Evolutionary conservation across 1,284 basidiomycete species (phyloP), one percentile per base, ranked within the genome.

Genomic region (Tranzscheliella williamsii): DNA sequence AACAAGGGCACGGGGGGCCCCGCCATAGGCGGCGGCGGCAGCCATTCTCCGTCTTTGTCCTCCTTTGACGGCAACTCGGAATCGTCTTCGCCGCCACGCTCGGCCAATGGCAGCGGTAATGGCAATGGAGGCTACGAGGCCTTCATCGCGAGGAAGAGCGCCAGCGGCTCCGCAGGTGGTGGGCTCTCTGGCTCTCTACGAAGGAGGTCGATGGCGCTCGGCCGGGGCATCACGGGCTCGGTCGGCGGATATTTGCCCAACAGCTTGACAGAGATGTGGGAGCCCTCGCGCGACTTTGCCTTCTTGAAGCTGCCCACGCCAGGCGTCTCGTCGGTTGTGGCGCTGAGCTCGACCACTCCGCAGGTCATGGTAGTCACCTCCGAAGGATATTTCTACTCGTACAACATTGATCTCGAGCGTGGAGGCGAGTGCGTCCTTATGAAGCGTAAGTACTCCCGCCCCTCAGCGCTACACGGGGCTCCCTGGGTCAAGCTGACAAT

Each of bases 331-430:
- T 76, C 72, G 17, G 62, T 76, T 2, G 76, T 78, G 4, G 75
- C 73, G 13, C 47, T 77, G n/a, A 63, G 58, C 48, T 45, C 46
- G 7, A 92, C 90, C 9, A 88, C 90, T 78, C 94, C 94, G 0
- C 91, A 97, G 62, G 89, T 97, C 5, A 95, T 97, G 90, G 92
- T 97, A 11, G 86, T 96, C 41, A 92, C 91, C 0, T 90, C 90
- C 0, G 92, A 97, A 62, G 94, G 94, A 0, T 88, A 91, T 68
- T 95, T 96, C 77, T 96, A 97, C 76, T 86, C 87, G 7, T 98
- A 98, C 79, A 89, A 84, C 71, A 94, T 99, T 72, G 94, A 99
- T 79, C 80, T 98, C 44, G 93, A 98, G 79, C 87, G 88, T 42
- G 95, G 95, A 9, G 95, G 94, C 4, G 94, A 98, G 78, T 97